phyloP scores from a whole-genome alignment of 306 rosid species.

The Prunus dulcis region DNA sequence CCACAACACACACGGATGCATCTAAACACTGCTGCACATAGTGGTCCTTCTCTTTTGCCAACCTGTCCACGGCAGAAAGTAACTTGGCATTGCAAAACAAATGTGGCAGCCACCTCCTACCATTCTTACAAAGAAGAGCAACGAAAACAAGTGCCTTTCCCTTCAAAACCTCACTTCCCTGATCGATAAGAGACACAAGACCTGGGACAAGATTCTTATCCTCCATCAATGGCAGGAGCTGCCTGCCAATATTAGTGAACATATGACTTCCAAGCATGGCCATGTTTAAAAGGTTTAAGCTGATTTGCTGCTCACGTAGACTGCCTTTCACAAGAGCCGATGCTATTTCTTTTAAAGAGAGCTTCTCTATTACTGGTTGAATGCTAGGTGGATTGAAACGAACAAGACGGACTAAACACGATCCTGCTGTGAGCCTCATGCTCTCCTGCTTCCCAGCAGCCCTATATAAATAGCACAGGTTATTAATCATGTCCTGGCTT shows the following conservation, averaged over 20 bases:
- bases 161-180: constrained; percentile 85
- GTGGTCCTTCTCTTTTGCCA: constrained; percentile 82
- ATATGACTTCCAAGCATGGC: constrained; percentile 87
- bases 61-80: constrained; percentile 84
- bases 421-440: constrained; percentile 94
- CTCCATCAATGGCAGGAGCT: constrained; percentile 70
- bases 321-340: constrained; percentile 77
- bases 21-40: constrained; percentile 76
- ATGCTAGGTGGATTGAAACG: constrained; percentile 78
- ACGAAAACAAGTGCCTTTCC: constrained; percentile 82
- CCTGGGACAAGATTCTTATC: constrained; percentile 81
- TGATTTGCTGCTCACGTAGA: constrained; percentile 90
- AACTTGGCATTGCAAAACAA: constrained; percentile 82
- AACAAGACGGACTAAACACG: constrained; percentile 90
- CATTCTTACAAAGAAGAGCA: constrained; percentile 82
- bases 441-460: constrained; percentile 94
- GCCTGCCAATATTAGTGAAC: constrained; percentile 67
- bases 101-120: constrained; percentile 91
- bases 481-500: constrained; percentile 76
- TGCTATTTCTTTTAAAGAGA: constrained; percentile 79
- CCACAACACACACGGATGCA: constrained; percentile 70
- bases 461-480: constrained; percentile 78
- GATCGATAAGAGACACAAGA: constrained; percentile 76
- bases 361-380: constrained; percentile 71
- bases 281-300: constrained; percentile 83